Evolutionary conservation across 1,139 yeast species (phyloP), one percentile per base, ranked within the genome.

Genomic region (Suhomyces coccinellae): DNA sequence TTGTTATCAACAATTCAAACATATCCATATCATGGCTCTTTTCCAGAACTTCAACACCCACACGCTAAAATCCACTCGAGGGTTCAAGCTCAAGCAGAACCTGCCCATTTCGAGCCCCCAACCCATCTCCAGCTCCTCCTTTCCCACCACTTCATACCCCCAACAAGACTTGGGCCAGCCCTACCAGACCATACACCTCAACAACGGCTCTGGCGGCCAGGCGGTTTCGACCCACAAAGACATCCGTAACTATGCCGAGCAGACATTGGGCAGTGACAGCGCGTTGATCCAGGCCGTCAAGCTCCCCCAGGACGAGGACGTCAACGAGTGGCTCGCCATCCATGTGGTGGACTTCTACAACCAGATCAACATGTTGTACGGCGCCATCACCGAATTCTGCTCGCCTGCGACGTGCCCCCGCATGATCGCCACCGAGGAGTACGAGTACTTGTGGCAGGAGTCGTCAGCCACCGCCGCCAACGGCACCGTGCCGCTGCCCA

Each of bases 351-450:
- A 86, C 62, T 93, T 93, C 62, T 93, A 87, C 69, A 91, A 91
- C 63, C 99, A 93, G 65, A 85, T 91, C 58, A 93, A 93, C 66
- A 93, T 93, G 99, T 73, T 93, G 7, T 93, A 93, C 59, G 97
- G 98, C 11, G 85, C 98, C 6, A 87, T 95, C 50, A 91, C 99
- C 1, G 97, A 90, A 67, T 91, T 93, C 59, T 93, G 99, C 64
- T 88, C 97, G 0, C 97, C 98, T 1, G 66, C 71, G 15, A 80
- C 96, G 2, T 93, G 99, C 63, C 98, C 99, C 3, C 71, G 95
- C 49, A 93, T 93, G 99, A 89, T 87, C 46, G 99, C 99, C 12
- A 91, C 98, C 0, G 95, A 86, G 49, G 97, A 90, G 67, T 93
- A 90, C 62, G 99, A 93, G 66, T 93, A 93, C 61, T 77, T 93